These are phyloP conservation scores for Saxophila tyrrhenica DNA, from an alignment of 495 filamentous ascomycete species.

Conservation along the genomic window DNA sequence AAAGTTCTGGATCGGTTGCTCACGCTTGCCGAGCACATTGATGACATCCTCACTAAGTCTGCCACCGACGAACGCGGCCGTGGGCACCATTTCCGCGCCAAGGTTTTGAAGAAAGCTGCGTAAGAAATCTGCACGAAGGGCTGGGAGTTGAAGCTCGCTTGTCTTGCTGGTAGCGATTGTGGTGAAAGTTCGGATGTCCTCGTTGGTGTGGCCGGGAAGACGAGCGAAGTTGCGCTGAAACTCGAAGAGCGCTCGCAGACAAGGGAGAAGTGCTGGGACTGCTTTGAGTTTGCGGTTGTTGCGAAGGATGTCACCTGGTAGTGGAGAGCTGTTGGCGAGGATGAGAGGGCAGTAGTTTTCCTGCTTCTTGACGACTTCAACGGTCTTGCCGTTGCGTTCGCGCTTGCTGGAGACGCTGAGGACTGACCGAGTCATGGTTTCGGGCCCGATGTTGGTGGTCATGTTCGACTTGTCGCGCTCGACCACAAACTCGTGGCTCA, in stretches of 20 bases:
- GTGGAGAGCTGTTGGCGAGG: constrained; percentile 61
- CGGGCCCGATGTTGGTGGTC: constrained; percentile 47
- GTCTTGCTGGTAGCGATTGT: constrained; percentile 63
- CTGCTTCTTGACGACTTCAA: constrained; percentile 84
- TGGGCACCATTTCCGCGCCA: constrained; percentile 69
- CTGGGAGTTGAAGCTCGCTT: constrained; percentile 66
- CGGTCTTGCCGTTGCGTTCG: constrained; percentile 54
- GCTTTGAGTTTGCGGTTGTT: constrained; percentile 56
- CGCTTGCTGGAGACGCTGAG: constrained; percentile 59
- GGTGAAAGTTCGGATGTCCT: constrained; percentile 51
- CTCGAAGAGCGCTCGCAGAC: constrained; percentile 73
- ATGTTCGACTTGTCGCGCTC: constrained; percentile 73
- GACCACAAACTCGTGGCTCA: constrained; percentile 76
- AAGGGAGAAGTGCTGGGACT: constrained; percentile 70
- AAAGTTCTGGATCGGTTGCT: constrained; percentile 94
- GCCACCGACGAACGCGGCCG: constrained; percentile 81
- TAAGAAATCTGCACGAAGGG: constrained; percentile 67
- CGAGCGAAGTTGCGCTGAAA: constrained; percentile 47
- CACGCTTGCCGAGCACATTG: constrained; percentile 77
- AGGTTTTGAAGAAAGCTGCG: constrained; percentile 72
- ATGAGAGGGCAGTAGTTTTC: constrained; percentile 76
- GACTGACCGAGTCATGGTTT: constrained; percentile 68
- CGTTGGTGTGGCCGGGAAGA: constrained; percentile 39
- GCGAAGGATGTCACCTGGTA: constrained; percentile 57
- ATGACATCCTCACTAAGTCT: constrained; percentile 92